phyloP scores from a whole-genome alignment of 2,329 filamentous ascomycete species.

The Penicillium sp. region DNA sequence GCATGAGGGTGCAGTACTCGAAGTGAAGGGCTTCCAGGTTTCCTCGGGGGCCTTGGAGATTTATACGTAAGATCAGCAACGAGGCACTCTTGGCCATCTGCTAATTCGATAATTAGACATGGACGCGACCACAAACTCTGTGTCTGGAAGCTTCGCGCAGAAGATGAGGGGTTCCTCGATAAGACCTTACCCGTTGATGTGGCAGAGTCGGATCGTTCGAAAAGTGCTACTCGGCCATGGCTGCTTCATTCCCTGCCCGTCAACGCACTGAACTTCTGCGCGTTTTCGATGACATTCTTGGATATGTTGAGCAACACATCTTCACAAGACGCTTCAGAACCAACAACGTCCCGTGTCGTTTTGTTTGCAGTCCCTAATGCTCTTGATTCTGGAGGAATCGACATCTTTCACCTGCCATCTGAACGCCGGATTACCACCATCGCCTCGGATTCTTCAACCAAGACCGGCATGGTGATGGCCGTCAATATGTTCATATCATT shows the following conservation, averaged over 20 bases:
- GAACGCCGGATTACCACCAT: conserved; percentile 66
- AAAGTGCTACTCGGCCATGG: conserved; percentile 65
- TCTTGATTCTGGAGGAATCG: conserved; percentile 70
- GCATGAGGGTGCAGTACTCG: conserved; percentile 74
- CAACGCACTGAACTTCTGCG: conserved; percentile 96
- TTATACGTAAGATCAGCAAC: conserved; percentile 66
- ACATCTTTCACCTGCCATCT: conserved; percentile 78
- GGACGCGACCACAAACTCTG: conserved; percentile 83
- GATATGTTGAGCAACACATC: conserved; percentile 8
- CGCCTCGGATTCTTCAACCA: conserved; percentile 43
- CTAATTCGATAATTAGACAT: conserved; percentile 59
- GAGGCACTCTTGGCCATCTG: neutral
- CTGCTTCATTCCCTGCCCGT: conserved; percentile 79
- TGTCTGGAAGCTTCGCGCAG: conserved; percentile 76
- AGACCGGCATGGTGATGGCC: conserved; percentile 80
- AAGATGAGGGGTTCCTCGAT: conserved; percentile 57
- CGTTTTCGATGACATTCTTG: conserved; percentile 34
- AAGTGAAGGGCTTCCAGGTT: conserved; percentile 62
- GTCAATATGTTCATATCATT: conserved; percentile 59
- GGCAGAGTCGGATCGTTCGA: conserved; percentile 39
- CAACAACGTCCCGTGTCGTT: conserved; percentile 36
- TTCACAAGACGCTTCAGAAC: conserved; percentile 4
- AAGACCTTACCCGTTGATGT: conserved; percentile 69
- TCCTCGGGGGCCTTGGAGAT: conserved; percentile 56
- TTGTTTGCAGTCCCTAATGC: conserved; percentile 80